Conservation (phyloP, 2,329 filamentous ascomycete genomes). For the Daldinia eschscholtzii region DNA sequence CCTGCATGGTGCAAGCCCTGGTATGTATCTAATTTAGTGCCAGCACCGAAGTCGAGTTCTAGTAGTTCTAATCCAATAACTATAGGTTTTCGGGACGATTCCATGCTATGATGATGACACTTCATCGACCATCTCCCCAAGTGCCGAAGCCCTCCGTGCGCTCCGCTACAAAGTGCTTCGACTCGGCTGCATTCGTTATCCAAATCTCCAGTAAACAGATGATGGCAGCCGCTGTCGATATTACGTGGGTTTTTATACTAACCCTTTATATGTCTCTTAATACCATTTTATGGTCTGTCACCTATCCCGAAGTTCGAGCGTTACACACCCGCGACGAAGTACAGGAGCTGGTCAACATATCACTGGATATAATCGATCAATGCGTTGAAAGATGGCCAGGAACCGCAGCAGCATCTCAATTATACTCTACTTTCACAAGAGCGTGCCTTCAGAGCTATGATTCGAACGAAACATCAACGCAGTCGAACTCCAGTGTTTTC, state of each 20-base stretch:
- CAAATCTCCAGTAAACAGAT: slow-evolving; percentile 85
- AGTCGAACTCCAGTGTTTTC: slow-evolving; percentile 53
- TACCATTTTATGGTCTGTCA: slow-evolving; percentile 90
- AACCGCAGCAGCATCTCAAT: slow-evolving; percentile 82
- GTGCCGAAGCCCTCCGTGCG: slow-evolving; percentile 83
- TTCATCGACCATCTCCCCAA: slow-evolving; percentile 92
- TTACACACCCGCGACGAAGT: slow-evolving; percentile 80
- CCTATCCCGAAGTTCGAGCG: slow-evolving; percentile 84
- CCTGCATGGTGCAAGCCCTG: slow-evolving; percentile 81
- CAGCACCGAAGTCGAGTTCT: neutral
- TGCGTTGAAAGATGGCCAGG: slow-evolving; percentile 94
- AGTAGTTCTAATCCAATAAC: slow-evolving; percentile 30
- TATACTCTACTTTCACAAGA: slow-evolving; percentile 87
- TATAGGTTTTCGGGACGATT: slow-evolving; percentile 75
- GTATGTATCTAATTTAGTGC: slow-evolving; percentile 63
- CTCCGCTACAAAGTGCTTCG: slow-evolving; percentile 86
- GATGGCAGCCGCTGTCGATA: slow-evolving; percentile 78
- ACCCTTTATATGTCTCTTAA: slow-evolving; percentile 93
- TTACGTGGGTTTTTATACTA: slow-evolving; percentile 94
- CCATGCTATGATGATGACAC: slow-evolving; percentile 88
- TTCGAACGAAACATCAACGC: slow-evolving; percentile 60
- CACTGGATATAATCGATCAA: slow-evolving; percentile 81
- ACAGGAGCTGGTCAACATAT: slow-evolving; percentile 78
- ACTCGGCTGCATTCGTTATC: slow-evolving; percentile 85
- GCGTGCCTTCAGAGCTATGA: slow-evolving; percentile 93